A percentile compares a stretch with the other conserved stretches of the same genome.
phyloP scores from a whole-genome alignment of 2,329 filamentous ascomycete species.

The Hypoxylon sp. region DNA sequence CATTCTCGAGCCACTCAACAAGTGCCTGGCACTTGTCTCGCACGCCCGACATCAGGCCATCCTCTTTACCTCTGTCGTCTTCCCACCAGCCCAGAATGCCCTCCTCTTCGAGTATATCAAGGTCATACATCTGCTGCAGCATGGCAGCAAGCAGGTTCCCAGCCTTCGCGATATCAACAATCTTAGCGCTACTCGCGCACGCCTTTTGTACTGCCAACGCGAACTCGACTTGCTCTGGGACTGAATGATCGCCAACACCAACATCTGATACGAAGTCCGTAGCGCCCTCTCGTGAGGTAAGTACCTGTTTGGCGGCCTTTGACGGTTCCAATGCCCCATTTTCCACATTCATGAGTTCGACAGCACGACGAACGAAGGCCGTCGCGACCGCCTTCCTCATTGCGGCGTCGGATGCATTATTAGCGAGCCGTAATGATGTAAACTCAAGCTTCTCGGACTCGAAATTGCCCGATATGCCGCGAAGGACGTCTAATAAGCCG shows the following conservation, averaged over 20 bases:
- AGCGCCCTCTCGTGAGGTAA: slow-evolving; percentile 67
- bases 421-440: slow-evolving; percentile 89
- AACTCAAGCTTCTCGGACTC: slow-evolving; percentile 88
- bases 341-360: slow-evolving; percentile 69
- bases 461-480: slow-evolving; percentile 80
- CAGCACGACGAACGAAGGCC: slow-evolving; percentile 85
- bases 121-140: slow-evolving; percentile 85
- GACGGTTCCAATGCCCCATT: slow-evolving; percentile 66
- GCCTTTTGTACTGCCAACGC: slow-evolving; percentile 85
- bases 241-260: slow-evolving; percentile 72
- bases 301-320: slow-evolving; percentile 73
- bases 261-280: slow-evolving; percentile 69
- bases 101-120: slow-evolving; percentile 90
- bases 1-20: slow-evolving; percentile 86
- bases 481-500: slow-evolving; percentile 87
- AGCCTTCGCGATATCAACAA: slow-evolving; percentile 62
- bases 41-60: slow-evolving; percentile 76
- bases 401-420: slow-evolving; percentile 89
- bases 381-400: slow-evolving; percentile 88
- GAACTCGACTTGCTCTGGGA: slow-evolving; percentile 86
- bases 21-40: slow-evolving; percentile 81
- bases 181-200: slow-evolving; percentile 73
- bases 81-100: slow-evolving; percentile 91
- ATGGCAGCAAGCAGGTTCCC: slow-evolving; percentile 79
- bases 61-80: slow-evolving; percentile 74